phyloP scores from a whole-genome alignment of 1,284 basidiomycete genomes.

The Ustilago loliicola region DNA sequence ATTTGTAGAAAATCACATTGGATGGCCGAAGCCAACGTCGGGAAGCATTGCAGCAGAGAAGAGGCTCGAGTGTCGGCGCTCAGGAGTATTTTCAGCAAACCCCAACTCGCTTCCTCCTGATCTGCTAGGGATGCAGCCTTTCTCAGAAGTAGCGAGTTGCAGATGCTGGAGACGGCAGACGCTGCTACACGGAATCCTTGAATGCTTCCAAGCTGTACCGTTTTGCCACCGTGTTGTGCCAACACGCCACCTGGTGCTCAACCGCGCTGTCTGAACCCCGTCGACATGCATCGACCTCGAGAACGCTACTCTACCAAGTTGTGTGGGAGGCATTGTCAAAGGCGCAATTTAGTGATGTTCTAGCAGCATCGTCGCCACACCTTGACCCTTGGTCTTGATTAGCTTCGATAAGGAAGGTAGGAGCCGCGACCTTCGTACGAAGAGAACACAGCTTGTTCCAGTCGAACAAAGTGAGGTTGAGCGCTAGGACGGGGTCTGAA shows the following conservation, averaged over 20 bases:
- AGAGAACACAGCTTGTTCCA: background rate
- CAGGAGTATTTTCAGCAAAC: background rate
- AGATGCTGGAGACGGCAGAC: background rate
- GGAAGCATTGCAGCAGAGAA: background rate
- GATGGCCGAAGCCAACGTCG: background rate
- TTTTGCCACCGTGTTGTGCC: background rate
- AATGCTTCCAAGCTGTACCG: background rate
- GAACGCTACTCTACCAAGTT: background rate
- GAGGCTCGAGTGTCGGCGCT: background rate
- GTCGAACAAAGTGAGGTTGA: background rate
- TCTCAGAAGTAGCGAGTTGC: background rate
- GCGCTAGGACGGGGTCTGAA: background rate
- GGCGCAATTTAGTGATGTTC: background rate
- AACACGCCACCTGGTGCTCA: background rate
- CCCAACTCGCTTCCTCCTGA: background rate
- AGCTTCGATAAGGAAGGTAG: background rate
- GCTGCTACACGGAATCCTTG: background rate
- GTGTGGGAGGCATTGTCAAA: background rate
- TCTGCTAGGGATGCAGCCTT: background rate
- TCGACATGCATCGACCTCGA: constrained; percentile 5
- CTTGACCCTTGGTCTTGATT: background rate
- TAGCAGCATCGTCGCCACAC: background rate
- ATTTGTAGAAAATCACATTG: background rate
- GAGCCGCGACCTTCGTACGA: background rate
- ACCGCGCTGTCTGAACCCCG: background rate